Percentiles rank a stretch among this genome's conserved stretches.
These are phyloP conservation scores for Solioccasus polychromus DNA, from an alignment of 768 basidiomycete genomes.

Conservation along the genomic window DNA sequence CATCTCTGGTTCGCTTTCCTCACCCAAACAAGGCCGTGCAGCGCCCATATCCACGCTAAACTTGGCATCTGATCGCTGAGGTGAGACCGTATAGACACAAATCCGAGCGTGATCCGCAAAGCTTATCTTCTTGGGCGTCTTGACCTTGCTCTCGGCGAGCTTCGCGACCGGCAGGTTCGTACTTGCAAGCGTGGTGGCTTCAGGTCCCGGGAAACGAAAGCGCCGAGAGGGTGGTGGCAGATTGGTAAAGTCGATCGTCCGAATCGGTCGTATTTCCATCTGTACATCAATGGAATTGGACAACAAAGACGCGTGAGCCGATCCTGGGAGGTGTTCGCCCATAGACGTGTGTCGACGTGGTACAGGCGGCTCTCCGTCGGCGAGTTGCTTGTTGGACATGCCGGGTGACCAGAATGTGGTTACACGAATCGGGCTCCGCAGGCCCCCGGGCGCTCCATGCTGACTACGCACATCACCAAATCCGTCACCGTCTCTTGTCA, in stretches of 20 bases:
- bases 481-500: not conserved
- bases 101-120: conserved; percentile 24
- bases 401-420: not conserved
- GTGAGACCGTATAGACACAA: conserved; percentile 17
- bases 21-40: not conserved
- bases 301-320: not conserved
- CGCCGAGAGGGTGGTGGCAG: conserved; percentile 11
- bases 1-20: not conserved
- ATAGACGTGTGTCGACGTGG: not conserved
- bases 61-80: conserved; percentile 1
- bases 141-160: conserved; percentile 9
- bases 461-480: not conserved
- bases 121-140: conserved; percentile 25
- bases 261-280: conserved; percentile 5
- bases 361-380: not conserved
- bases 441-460: not conserved
- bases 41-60: not conserved
- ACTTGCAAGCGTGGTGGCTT: not conserved
- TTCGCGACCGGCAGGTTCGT: conserved; percentile 8
- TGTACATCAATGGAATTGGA: not conserved
- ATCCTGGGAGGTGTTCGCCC: not conserved
- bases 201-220: conserved; percentile 6
- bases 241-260: conserved; percentile 30
- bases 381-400: conserved; percentile 9
- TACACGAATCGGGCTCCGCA: not conserved